Percentiles rank a stretch among this genome's conserved stretches.
Evolutionary conservation across 208 protist genomes (phyloP).

Genomic region (Trypanosoma vivax): DNA sequence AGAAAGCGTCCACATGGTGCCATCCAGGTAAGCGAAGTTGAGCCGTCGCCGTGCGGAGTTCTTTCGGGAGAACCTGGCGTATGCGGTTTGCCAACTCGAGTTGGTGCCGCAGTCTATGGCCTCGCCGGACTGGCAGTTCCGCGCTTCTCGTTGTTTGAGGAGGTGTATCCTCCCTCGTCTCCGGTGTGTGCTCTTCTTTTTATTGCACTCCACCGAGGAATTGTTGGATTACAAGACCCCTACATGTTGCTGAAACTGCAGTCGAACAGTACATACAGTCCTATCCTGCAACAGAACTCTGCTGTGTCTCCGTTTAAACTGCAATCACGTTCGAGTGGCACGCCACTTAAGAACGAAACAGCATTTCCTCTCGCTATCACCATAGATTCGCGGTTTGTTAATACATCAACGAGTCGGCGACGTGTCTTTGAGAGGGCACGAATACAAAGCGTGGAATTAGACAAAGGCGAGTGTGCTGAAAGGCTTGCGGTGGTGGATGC

Average conservation of each 20-base stretch:
- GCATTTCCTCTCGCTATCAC: too few species aligned
- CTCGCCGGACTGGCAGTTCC: background rate
- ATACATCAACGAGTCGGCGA: too few species aligned
- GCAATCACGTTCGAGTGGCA: background rate
- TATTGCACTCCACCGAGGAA: slow-evolving; percentile 61
- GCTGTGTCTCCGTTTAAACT: background rate
- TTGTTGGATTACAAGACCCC: slow-evolving; percentile 53
- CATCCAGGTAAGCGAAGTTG: background rate
- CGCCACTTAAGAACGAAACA: background rate
- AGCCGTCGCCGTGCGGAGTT: background rate
- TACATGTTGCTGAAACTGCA: slow-evolving; percentile 32
- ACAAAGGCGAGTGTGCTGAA: background rate
- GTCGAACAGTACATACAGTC: slow-evolving; percentile 8
- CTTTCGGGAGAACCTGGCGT: background rate
- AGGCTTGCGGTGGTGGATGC: background rate
- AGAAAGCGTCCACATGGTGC: background rate
- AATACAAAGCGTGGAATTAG: background rate
- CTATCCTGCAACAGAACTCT: background rate
- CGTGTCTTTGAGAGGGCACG: background rate
- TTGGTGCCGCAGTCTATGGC: background rate
- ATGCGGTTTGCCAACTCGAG: background rate
- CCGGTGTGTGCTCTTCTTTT: slow-evolving; percentile 47
- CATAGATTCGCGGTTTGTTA: too few species aligned
- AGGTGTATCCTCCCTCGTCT: slow-evolving; percentile 25
- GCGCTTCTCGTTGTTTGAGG: slow-evolving; percentile 25